Conservation (phyloP, 495 filamentous ascomycete species). For the Hyaloscypha bicolor region DNA sequence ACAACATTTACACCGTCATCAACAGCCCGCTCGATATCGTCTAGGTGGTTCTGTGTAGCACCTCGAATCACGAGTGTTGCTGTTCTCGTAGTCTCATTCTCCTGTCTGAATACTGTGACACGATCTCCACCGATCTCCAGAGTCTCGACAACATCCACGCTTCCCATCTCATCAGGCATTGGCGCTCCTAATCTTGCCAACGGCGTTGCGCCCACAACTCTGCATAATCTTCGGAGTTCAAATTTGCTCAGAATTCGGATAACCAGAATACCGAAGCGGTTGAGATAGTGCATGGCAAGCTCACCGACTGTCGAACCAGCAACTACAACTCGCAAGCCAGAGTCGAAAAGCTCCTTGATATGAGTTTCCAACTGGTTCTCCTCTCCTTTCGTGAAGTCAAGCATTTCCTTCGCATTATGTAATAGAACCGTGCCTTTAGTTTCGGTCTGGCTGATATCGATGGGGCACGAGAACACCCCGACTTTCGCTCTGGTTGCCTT, state of each 20-base stretch:
- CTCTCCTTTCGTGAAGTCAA: slow-evolving; percentile 97
- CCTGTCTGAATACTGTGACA: slow-evolving; percentile 97
- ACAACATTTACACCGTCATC: slow-evolving; percentile 99
- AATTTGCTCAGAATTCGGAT: slow-evolving; percentile 99
- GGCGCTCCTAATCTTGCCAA: slow-evolving; percentile 94
- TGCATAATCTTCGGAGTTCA: slow-evolving; percentile 89
- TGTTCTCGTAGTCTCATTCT: slow-evolving; percentile 87
- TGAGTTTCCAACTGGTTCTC: slow-evolving; percentile 85
- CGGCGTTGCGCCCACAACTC: slow-evolving; percentile 94
- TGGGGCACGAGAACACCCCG: slow-evolving; percentile 92
- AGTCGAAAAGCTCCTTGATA: slow-evolving; percentile 95
- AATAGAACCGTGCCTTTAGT: slow-evolving; percentile 99
- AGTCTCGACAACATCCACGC: slow-evolving; percentile 93
- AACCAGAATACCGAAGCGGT: slow-evolving; percentile 91
- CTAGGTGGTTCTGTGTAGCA: slow-evolving; percentile 96
- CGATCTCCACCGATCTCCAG: slow-evolving; percentile 98
- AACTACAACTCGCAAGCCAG: slow-evolving; percentile 87
- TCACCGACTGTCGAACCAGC: slow-evolving; percentile 92
- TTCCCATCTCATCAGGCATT: slow-evolving; percentile 99
- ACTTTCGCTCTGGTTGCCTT: slow-evolving; percentile 92
- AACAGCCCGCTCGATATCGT: slow-evolving; percentile 95
- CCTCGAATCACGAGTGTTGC: slow-evolving; percentile 94
- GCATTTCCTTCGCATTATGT: slow-evolving; percentile 97
- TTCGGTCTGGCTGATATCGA: slow-evolving; percentile 95
- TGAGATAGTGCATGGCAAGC: slow-evolving; percentile 95